These are phyloP conservation scores for Canavalia ensiformis DNA, from an alignment of 306 rosid genomes.

Conservation along the genomic window DNA sequence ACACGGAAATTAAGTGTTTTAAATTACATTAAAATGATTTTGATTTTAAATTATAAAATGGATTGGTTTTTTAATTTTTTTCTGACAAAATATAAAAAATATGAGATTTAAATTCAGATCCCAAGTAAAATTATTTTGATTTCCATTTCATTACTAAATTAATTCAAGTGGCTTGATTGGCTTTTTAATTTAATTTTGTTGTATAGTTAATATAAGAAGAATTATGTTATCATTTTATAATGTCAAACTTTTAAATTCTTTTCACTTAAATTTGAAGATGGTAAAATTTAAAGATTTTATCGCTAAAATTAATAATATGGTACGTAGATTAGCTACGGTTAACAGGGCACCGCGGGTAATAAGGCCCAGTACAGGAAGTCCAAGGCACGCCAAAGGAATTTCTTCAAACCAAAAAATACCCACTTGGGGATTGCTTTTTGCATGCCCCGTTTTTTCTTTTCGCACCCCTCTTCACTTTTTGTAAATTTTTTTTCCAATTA, in stretches of 20 bases:
- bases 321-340: not conserved
- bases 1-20: not conserved
- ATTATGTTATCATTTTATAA: not conserved
- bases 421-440: no score
- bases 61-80: not conserved
- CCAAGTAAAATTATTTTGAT: no score
- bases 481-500: no score
- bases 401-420: no score
- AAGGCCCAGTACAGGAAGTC: no score
- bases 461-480: no score
- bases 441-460: no score
- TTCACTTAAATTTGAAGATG: not conserved
- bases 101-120: no score
- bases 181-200: not conserved
- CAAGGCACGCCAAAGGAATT: no score
- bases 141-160: no score
- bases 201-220: not conserved
- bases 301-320: not conserved
- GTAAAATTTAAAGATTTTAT: not conserved
- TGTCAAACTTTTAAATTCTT: not conserved
- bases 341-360: not conserved
- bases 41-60: not conserved
- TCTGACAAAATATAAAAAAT: no score
- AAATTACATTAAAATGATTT: not conserved
- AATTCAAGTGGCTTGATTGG: not conserved